phyloP scores from a whole-genome alignment of 306 rosid genomes.

The Phaseolus lunatus region DNA sequence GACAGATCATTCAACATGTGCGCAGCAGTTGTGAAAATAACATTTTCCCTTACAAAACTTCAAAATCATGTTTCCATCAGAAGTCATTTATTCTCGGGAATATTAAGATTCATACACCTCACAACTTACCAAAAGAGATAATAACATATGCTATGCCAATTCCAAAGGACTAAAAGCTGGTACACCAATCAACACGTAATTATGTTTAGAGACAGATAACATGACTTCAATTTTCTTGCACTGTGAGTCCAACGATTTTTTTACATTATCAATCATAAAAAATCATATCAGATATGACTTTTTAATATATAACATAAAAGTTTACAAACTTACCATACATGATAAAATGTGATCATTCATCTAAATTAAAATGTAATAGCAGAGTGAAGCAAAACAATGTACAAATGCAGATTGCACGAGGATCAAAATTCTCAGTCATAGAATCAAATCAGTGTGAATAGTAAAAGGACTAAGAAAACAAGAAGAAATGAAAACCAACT shows the following conservation, averaged over 20 bases:
- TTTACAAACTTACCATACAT: neutral
- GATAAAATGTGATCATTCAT: neutral
- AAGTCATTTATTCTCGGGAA: neutral
- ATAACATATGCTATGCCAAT: neutral
- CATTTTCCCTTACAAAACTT: too few species aligned
- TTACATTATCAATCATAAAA: neutral
- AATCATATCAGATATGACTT: neutral
- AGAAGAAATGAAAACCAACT: neutral
- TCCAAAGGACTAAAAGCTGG: neutral
- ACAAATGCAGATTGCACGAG: neutral
- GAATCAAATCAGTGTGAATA: neutral
- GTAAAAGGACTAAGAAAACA: neutral
- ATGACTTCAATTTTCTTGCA: neutral
- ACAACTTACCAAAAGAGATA: constrained; percentile 3
- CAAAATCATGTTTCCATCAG: neutral
- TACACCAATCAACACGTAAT: constrained; percentile 18
- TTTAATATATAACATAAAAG: neutral
- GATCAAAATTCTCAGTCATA: neutral
- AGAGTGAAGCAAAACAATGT: neutral
- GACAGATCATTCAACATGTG: too few species aligned
- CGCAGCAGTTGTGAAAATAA: too few species aligned
- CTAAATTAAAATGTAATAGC: neutral
- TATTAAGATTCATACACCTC: neutral
- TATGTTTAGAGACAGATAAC: neutral
- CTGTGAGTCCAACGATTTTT: neutral